Evolutionary conservation across 441 rosid genomes (phyloP), one percentile per base, ranked within the genome.

Genomic region (Euphorbia neoarborescens): DNA sequence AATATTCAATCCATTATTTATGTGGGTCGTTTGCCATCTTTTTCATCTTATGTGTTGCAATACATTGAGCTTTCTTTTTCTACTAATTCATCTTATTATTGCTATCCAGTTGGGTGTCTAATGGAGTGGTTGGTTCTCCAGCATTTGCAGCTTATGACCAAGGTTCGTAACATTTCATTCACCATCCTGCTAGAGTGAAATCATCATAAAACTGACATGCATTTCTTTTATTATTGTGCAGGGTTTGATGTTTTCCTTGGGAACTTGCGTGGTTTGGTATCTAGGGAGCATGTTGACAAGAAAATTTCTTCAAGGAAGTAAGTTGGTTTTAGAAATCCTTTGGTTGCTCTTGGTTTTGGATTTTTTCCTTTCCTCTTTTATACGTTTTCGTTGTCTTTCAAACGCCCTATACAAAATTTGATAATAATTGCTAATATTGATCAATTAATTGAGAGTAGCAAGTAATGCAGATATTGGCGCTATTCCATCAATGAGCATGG

Each of bases 131-230:
- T 75, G 99, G 99, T 60, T 91, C 96, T 79, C 97, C 99, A n/a
- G 99, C 99, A 73, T 94, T 91, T 78, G 99, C 99, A 66, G 99
- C 97, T 22, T 94, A 85, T 81, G 96, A 94, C 83, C 96, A 94
- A 84, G 99, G 99, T 91, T 69, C 62, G 77, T 76, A 57, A 65
- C 40, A 35, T 51, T n/a, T 65, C 22, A 24, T 63, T 46, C 46
- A 42, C 42, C 61, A 30, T 66, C 37, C 58, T 57, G n/a, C 20
- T 32, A 37, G 17, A 59, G 62, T 7, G 44, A 20, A 44, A n/a
- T 62, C 40, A 57, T 53, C 37, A 35, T 42, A 42, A 34, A 30
- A 63, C 53, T 65, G 44, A 70, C 37, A 64, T 56, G 42, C 44
- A 73, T 15, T 56, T 72, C 59, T 5, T 70, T 25, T 44, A 69